Conservation (phyloP, 352 stramenopile species). For the Phytophthora kernoviae region DNA sequence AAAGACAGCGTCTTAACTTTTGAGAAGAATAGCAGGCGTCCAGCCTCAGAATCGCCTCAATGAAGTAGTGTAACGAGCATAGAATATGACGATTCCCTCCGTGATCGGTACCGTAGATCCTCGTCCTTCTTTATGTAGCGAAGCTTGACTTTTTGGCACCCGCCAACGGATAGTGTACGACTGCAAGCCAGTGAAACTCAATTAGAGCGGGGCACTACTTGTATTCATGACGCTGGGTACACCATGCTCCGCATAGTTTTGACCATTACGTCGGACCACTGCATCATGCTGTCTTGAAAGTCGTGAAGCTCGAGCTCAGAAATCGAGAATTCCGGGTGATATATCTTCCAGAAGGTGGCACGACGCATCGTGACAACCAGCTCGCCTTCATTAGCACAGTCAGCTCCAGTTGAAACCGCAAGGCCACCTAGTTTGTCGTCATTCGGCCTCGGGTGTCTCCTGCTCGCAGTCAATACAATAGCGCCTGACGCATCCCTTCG, state of each 20-base stretch:
- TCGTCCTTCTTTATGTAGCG: too few relatives aligned
- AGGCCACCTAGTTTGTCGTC: not conserved
- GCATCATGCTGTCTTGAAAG: not conserved
- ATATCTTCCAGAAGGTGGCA: constrained; percentile 4
- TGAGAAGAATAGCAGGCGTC: not conserved
- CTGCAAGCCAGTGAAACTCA: not conserved
- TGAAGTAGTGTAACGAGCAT: not conserved
- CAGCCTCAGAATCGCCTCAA: not conserved
- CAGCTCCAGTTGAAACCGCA: not conserved
- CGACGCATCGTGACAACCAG: constrained; percentile 16
- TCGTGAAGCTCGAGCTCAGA: constrained; percentile 1
- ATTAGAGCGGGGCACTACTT: not conserved
- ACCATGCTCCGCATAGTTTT: constrained; percentile 1
- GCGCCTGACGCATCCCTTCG: constrained; percentile 14
- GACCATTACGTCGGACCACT: constrained; percentile 12
- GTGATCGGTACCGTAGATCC: too few relatives aligned
- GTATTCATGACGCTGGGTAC: not conserved
- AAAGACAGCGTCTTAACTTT: not conserved
- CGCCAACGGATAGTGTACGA: not conserved
- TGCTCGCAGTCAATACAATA: constrained; percentile 9
- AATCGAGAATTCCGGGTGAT: constrained; percentile 5
- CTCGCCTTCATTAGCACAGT: not conserved
- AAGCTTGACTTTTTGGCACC: not conserved
- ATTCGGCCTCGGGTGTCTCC: not conserved
- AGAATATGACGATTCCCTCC: not conserved